Evolutionary conservation across 73 alveolate genomes (phyloP).

Genomic region (Paramecium primaurelia): DNA sequence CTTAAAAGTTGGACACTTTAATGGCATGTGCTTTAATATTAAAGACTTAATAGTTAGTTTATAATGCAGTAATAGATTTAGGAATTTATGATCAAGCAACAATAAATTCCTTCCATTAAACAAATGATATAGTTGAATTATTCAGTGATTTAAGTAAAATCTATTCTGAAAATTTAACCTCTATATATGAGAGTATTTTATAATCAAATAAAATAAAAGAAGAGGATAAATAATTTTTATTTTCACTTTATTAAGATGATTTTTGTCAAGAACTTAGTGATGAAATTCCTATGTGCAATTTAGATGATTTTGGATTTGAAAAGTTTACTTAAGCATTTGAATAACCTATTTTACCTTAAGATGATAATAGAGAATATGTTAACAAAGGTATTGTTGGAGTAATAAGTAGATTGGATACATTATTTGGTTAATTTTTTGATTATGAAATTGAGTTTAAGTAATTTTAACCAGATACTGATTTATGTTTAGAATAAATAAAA

Average conservation of each 20-base stretch:
- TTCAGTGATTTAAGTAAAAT: background rate
- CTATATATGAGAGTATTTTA: background rate
- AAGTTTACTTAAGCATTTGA: background rate
- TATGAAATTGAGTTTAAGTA: background rate
- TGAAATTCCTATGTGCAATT: background rate
- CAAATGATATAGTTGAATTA: background rate
- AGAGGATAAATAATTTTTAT: background rate
- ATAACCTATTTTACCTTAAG: background rate
- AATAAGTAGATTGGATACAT: background rate
- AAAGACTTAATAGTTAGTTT: background rate
- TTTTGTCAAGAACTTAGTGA: background rate
- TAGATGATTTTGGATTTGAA: background rate
- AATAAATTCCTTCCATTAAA: background rate
- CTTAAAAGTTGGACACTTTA: background rate
- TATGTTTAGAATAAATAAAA: background rate
- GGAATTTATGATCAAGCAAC: background rate
- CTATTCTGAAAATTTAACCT: background rate
- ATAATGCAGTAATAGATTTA: background rate
- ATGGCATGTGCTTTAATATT: background rate
- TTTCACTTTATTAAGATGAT: background rate
- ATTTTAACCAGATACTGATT: background rate
- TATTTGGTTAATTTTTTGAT: background rate
- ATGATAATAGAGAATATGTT: background rate
- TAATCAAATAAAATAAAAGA: background rate
- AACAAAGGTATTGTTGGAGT: conserved; percentile 31